phyloP scores from a whole-genome alignment of 2,329 filamentous ascomycete species.

The Fonsecaea erecta region DNA sequence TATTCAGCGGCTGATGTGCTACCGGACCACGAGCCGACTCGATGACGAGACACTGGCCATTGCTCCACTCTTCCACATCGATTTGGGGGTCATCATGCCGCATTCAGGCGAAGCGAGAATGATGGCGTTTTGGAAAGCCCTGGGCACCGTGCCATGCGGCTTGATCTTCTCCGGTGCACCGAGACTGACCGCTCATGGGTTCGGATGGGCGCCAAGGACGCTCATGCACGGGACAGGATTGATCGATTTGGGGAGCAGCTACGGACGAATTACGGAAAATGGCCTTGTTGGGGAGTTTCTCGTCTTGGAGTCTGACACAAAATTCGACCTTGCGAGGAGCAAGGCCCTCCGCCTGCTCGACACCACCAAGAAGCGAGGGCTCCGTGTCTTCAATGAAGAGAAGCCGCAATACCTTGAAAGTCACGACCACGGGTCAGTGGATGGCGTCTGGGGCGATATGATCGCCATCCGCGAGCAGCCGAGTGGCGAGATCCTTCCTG shows the following conservation, averaged over 20 bases:
- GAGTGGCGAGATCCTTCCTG: not conserved
- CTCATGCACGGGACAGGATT: not conserved
- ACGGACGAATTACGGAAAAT: not conserved
- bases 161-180: not conserved
- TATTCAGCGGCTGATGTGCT: not conserved
- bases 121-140: not conserved
- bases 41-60: not conserved
- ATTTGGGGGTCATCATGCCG: not conserved
- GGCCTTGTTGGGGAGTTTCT: not conserved
- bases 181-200: not conserved
- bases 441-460: not conserved
- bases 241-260: not conserved
- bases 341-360: not conserved
- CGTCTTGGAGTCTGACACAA: not conserved
- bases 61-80: constrained; percentile 5
- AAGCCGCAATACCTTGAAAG: not conserved
- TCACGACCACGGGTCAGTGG: not conserved
- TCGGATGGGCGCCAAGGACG: not conserved
- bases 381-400: not conserved
- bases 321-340: not conserved
- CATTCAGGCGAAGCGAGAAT: not conserved
- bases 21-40: constrained; percentile 1
- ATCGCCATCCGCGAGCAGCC: not conserved
- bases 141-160: not conserved
- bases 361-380: not conserved